Evolutionary conservation across 805 yeast species (phyloP), one percentile per base, ranked within the genome.

Genomic region (Millerozyma miso): DNA sequence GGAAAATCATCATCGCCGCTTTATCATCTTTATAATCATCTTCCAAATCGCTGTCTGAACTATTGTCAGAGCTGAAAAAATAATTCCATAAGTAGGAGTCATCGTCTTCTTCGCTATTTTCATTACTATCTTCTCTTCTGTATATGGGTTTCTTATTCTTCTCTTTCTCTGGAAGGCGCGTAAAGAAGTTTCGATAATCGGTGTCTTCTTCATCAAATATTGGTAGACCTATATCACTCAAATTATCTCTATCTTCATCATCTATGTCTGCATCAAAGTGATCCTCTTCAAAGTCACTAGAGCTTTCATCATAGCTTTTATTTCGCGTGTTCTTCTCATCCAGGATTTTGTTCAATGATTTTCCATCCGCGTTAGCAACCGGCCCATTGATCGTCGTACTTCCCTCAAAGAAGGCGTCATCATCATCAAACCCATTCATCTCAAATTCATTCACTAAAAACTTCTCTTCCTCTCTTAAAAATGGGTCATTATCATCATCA

Each of bases 51-150:
- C 52, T 47, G n/a, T 54, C 52, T 13, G 64, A 59, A 16, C 63
- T 67, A 33, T 63, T 61, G 46, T 68, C 74, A 1, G 70, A 61
- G 43, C 73, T 67, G 54, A 86, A 82, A 51, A 85, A 83, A 60
- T 85, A 85, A 56, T 83, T 83, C 82, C 89, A 79, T 33, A 86
- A 65, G 53, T 84, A 81, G 3, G 85, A 73, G 54, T 85, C 90
- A 56, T 82, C 89, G 19, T 78, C 82, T 33, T 76, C 79, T 36
- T 69, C 71, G 39, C 64, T 59, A 38, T 44, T 45, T 33, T 33
- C 46, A 41, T 47, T 46, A 26, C 37, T 35, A 19, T 42, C 50
- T 16, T 42, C 45, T 19, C 33, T 37, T 32, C 45, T 45, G 41
- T 38, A 47, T 23, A 31, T 35, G 35, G n/a, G 40, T 26, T 19